Evolutionary conservation across 164 flowering plant genomes (phyloP).

Genomic region (Euptelea pleiosperma): DNA sequence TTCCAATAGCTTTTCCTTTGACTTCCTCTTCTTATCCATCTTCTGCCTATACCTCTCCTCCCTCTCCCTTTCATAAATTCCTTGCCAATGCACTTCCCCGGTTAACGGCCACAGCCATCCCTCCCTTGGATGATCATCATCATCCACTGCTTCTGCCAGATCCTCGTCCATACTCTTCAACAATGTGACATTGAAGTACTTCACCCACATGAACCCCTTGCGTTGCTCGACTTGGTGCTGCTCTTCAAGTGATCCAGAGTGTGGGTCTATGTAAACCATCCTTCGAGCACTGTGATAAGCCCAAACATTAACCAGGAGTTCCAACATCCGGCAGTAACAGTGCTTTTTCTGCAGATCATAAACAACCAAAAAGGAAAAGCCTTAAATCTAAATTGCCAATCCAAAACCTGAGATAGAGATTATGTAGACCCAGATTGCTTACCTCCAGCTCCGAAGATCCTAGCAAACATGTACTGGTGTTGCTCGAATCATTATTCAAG

Average conservation of each 20-base stretch:
- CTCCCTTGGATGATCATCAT: slow-evolving; percentile 49
- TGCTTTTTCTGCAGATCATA: slow-evolving; percentile 54
- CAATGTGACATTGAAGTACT: slow-evolving; percentile 69
- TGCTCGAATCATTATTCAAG: slow-evolving; percentile 44
- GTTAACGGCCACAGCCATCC: slow-evolving; percentile 95
- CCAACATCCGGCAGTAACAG: slow-evolving; percentile 87
- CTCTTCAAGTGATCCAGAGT: slow-evolving; percentile 64
- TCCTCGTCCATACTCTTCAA: slow-evolving; percentile 97
- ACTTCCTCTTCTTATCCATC: slow-evolving; percentile 91
- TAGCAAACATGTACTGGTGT: slow-evolving; percentile 40
- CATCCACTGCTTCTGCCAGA: slow-evolving; percentile 94
- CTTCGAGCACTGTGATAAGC: slow-evolving; percentile 89
- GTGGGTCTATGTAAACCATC: slow-evolving; percentile 82
- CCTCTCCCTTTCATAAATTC: slow-evolving; percentile 85
- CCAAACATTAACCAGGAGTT: slow-evolving; percentile 90
- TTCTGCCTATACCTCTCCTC: slow-evolving; percentile 78
- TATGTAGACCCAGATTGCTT: slow-evolving; percentile 9
- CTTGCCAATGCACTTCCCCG: slow-evolving; percentile 94
- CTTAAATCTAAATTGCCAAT: background rate
- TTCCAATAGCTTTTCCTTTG: slow-evolving; percentile 60
- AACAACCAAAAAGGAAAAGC: slow-evolving; percentile 8
- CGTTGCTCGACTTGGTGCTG: slow-evolving; percentile 78
- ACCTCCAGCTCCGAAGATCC: slow-evolving; percentile 77
- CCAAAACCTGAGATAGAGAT: slow-evolving; percentile 4
- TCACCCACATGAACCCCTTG: slow-evolving; percentile 71